A percentile compares a stretch with the other conserved stretches of the same genome.
phyloP scores from a whole-genome alignment of 257 asterid genomes.

The Solanum chilense region DNA sequence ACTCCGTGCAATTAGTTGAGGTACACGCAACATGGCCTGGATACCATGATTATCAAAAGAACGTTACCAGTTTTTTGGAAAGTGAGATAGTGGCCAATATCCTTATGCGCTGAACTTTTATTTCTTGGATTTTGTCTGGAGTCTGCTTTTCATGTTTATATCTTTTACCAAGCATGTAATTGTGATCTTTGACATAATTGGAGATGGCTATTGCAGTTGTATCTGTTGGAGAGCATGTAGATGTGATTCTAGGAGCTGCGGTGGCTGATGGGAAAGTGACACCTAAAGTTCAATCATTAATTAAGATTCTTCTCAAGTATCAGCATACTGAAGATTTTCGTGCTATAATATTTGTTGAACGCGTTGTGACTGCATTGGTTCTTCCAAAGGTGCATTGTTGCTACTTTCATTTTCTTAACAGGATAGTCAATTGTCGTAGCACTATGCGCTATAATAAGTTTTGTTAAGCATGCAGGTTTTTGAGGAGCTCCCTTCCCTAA shows the following conservation, averaged over 20 bases:
- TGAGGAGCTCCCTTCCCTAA: constrained; percentile 85
- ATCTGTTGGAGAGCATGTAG: constrained; percentile 98
- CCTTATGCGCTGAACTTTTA: neutral
- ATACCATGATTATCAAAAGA: neutral
- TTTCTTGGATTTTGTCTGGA: neutral
- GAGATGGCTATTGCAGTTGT: constrained; percentile 42
- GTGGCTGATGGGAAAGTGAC: constrained; percentile 99
- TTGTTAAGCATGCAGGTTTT: constrained; percentile 53
- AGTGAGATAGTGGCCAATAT: neutral
- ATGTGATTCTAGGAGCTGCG: constrained; percentile 95
- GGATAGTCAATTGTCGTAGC: neutral
- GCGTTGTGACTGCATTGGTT: constrained; percentile 94
- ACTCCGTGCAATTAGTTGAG: neutral
- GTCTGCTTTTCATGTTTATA: neutral
- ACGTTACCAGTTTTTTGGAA: neutral
- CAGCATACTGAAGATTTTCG: constrained; percentile 91
- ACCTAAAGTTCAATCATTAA: constrained; percentile 95
- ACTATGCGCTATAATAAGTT: constrained; percentile 5
- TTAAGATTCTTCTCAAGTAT: constrained; percentile 82
- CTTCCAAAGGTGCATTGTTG: constrained; percentile 73
- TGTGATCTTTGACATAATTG: constrained; percentile 1
- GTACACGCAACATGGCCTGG: neutral
- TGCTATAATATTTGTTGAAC: constrained; percentile 94
- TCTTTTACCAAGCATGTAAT: neutral
- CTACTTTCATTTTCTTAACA: neutral